Percentiles rank a stretch among this genome's conserved stretches.
phyloP scores from a whole-genome alignment of 2,329 filamentous ascomycete species.

The Colletotrichum sp. region DNA sequence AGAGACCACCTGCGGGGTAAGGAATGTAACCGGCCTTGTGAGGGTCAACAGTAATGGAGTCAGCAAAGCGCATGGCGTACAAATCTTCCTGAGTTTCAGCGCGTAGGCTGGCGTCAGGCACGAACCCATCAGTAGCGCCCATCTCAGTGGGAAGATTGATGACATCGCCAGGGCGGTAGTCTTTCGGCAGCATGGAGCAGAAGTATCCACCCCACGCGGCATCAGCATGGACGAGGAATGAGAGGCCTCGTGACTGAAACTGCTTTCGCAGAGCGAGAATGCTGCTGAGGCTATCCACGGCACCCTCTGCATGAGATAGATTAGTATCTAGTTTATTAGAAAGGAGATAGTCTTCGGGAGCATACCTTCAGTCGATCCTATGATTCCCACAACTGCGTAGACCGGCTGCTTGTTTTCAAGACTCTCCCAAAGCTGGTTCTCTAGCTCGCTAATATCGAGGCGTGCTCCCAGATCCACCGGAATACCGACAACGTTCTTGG shows the following conservation, averaged over 20 bases:
- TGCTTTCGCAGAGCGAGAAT: conserved; percentile 43
- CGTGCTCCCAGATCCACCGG: conserved; percentile 43
- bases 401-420: conserved; percentile 37
- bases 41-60: conserved; percentile 53
- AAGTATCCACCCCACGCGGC: conserved; percentile 58
- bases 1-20: conserved; percentile 49
- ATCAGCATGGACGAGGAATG: conserved; percentile 51
- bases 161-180: conserved; percentile 29
- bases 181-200: conserved; percentile 43
- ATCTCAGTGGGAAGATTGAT: conserved; percentile 30
- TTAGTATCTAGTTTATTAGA: background rate
- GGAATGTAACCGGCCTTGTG: conserved; percentile 53
- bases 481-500: conserved; percentile 43
- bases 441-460: conserved; percentile 37
- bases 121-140: conserved; percentile 31
- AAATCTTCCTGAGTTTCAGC: conserved; percentile 43
- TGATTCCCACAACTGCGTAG: conserved; percentile 48
- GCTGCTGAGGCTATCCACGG: conserved; percentile 42
- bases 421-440: conserved; percentile 32
- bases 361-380: conserved; percentile 49
- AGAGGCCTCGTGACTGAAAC: conserved; percentile 45
- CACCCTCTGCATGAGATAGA: conserved; percentile 37
- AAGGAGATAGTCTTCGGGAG: rapidly evolving
- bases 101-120: conserved; percentile 37
- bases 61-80: conserved; percentile 40